Conservation (phyloP, 805 yeast species). For the Saccharomyces eubayanus region DNA sequence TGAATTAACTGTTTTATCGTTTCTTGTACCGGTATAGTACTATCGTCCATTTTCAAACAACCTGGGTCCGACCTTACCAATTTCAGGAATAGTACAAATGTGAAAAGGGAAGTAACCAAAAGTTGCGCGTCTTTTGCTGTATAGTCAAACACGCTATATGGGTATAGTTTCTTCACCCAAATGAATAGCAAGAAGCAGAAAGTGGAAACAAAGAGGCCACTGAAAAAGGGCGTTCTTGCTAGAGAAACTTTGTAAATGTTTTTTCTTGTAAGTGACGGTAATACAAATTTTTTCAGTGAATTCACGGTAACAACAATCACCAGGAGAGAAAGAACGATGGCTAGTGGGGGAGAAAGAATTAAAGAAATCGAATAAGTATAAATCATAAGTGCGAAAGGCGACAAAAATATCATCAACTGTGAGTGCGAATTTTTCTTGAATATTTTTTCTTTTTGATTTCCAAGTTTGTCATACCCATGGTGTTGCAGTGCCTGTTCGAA, state of each 20-base stretch:
- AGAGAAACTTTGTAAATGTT: slow-evolving; percentile 29
- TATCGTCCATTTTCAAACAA: slow-evolving; percentile 51
- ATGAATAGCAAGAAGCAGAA: slow-evolving; percentile 51
- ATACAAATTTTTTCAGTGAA: slow-evolving; percentile 32
- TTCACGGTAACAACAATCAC: slow-evolving; percentile 12
- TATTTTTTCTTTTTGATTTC: slow-evolving; percentile 31
- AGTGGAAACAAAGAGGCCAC: slow-evolving; percentile 75
- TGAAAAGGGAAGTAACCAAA: not conserved
- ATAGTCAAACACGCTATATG: slow-evolving; percentile 36
- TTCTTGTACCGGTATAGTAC: slow-evolving; percentile 33
- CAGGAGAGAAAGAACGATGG: slow-evolving; percentile 17
- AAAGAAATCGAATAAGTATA: slow-evolving; percentile 34
- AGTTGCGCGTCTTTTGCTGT: slow-evolving; percentile 31
- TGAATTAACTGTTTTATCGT: slow-evolving; percentile 51
- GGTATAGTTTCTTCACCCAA: slow-evolving; percentile 50
- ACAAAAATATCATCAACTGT: slow-evolving; percentile 47
- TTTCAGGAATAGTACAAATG: slow-evolving; percentile 28
- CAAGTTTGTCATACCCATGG: slow-evolving; percentile 44
- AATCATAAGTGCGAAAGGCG: slow-evolving; percentile 54
- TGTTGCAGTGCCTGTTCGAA: slow-evolving; percentile 44
- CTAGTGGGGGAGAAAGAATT: slow-evolving; percentile 21
- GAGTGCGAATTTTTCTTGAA: slow-evolving; percentile 39
- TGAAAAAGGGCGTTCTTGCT: slow-evolving; percentile 62
- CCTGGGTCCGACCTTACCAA: slow-evolving; percentile 79
- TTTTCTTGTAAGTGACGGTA: slow-evolving; percentile 32